Base-by-base conservation (phyloP, 2,329 filamentous ascomycete species). In the Acrodontium crateriforme region DNA sequence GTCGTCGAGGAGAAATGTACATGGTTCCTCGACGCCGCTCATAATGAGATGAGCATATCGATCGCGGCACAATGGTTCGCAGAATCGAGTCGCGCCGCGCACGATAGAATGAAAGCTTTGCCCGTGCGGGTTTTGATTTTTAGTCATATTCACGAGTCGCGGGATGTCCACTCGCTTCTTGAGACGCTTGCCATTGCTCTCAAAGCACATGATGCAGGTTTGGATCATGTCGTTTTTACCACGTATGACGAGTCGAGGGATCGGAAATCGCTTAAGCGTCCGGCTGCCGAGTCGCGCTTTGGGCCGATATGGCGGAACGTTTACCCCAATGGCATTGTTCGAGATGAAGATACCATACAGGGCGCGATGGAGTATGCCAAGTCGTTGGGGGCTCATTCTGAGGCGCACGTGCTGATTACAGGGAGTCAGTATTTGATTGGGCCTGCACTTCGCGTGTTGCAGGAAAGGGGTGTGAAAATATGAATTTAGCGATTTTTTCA, bases 21-120 rank as follows among this genome's bases (percentile, higher is more conserved):
- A 2, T 62, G 58, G 58, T 59, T 50, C 28, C 31, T 62, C 13
- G 58, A 62, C 33, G 51, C 54, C 8, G 59, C 59, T 1, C 56
- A 62, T 34, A 62, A 60, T 28, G 45, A 52, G 4, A 36, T 60
- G 36, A 61, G 58, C 38, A 35, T 61, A 3, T 35, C 29, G 4
- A 41, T 53, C 29, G 49, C 50, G 9, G 52, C 48, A 8, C 35
- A 50, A 23, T 62, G 58, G 57, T 60, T 54, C 32, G 42, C 44
- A 4, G 41, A 44, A 11, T 19, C 22, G 16, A 23, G 25, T 12
- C n/a, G n/a, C n/a, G 24, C 9, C 15, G 25, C 6, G 16, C 26
- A 11, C n/a, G 13, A 14, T n/a, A 11, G 5, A 6, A 24, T 6
- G 12, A 11, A 20, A 10, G 9, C 14, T 4, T 16, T 10, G 15